Base-by-base conservation (phyloP, 1,284 basidiomycete genomes). In the Malassezia yamatoensis region DNA sequence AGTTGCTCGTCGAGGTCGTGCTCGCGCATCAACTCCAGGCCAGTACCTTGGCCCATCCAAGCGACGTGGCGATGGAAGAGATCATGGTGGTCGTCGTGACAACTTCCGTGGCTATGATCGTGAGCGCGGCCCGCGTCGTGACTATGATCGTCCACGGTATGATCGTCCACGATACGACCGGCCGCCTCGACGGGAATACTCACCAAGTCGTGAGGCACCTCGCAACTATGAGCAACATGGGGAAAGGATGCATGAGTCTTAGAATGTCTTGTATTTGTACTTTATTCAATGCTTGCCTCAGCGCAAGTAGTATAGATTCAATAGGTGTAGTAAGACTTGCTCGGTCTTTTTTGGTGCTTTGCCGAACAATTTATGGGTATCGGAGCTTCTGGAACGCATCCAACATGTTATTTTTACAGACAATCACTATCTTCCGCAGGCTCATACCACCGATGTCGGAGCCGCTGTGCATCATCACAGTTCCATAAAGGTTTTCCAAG, bases 1-100 rank as follows among this genome's bases (percentile, higher is more conserved):
- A 15, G 60, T 90, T 88, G 91, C 91, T 68, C 87, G 88, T 61
- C 86, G 91, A 71, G 90, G 86, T 56, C 86, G 91, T 65, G 90
- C 90, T 18, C 82, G 91, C 61, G 96, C 90, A 6, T 91, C 91
- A 3, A 96, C 91, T 11, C 91, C 91, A 13, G 91, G 91, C 45
- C 80, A 86, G 55, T 96, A 96, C 81, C 88, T 87, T 65, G 89
- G 90, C 0, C 88, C 89, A 38, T 86, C 88, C 52, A 90, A 90
- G 77, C 54, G 58, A 85, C 56, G 75, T 82, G 83, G 65, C 48
- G 60, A 61, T 52, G 44, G 60, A 16, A n/a, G 29, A 16, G 24
- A 38, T 24, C 13, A 29, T 21, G 13, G 7, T 15, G 5, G 4
- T 15, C 13, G 34, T 6, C 16, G 18, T 20, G 35, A 21, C 12